Base-by-base conservation (phyloP, 2,329 filamentous ascomycete species). In the Volutella citrinella region DNA sequence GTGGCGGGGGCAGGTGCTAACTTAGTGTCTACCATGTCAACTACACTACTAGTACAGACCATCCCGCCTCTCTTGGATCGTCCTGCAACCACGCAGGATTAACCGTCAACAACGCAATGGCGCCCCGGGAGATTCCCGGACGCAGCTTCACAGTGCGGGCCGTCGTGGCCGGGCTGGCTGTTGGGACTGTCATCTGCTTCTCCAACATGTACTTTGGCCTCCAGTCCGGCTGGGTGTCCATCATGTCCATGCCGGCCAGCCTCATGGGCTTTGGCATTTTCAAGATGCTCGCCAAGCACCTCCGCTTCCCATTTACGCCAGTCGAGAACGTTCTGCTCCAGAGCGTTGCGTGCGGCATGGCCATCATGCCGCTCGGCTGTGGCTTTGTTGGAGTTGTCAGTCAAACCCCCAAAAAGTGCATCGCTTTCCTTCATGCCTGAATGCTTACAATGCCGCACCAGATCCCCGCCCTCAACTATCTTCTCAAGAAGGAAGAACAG, bases 181-280 rank as follows among this genome's bases (percentile, higher is more conserved):
- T 98, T 44, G 93, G 93, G 24, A 78, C 93, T 5, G 71, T 97
- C 35, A 95, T 97, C 54, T 93, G 87, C 57, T 95, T 95, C 60
- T 94, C 87, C 32, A 98, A 98, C 59, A 96, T 94, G 71, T 98
- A 97, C 63, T 98, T 98, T 59, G 93, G 93, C n/a, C 71, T 98
- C 19, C 93, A 97, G 65, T 94, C 87, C 18, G 69, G 70, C 43
- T 76, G 70, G 71, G 69, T 78, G 26, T 78, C 82, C 53, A 87
- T 87, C 48, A 97, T 98, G 93, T 87, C 88, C 12, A 96, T 98
- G 89, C 93, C 93, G 0, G 87, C 89, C 2, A 93, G 89, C 15
- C 69, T 98, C 40, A 87, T 98, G 56, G 91, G 93, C 3, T 97
- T 96, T 57, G 91, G 89, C 10, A 84, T 95, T 49, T 98, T 98